Evolutionary conservation across 805 yeast species (phyloP).

Genomic region (Blastobotrys terrestris): DNA sequence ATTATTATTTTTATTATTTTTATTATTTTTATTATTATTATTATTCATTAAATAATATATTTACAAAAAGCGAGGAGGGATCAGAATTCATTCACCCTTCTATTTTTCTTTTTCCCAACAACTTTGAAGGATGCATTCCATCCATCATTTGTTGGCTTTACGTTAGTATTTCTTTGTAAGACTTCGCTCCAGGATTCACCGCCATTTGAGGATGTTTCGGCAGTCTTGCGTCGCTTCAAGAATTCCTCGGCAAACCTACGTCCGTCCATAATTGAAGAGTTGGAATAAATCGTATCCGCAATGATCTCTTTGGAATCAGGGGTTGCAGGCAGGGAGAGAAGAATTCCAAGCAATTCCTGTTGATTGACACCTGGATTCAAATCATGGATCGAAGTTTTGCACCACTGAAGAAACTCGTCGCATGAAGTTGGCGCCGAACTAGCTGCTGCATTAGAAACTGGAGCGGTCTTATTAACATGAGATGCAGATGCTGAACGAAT

Average conservation of each 20-base stretch:
- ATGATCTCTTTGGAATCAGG: conserved; percentile 76
- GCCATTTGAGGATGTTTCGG: conserved; percentile 40
- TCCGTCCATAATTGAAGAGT: conserved; percentile 88
- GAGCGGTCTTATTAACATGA: conserved; percentile 8
- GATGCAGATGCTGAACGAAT: conserved; percentile 7
- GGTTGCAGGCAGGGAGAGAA: conserved; percentile 73
- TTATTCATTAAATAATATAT: conserved; percentile 1
- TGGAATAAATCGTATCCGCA: conserved; percentile 85
- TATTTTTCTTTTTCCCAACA: conserved; percentile 54
- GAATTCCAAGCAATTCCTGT: conserved; percentile 72
- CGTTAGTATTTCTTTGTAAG: conserved; percentile 35
- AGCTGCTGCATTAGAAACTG: conserved; percentile 8
- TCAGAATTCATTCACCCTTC: conserved; percentile 11
- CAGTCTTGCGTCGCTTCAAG: conserved; percentile 64
- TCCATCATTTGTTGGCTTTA: conserved; percentile 26
- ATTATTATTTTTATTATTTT: background rate
- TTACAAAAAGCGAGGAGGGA: background rate
- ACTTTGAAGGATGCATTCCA: conserved; percentile 50
- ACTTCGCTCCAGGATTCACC: conserved; percentile 70
- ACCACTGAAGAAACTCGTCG: conserved; percentile 38
- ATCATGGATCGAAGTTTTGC: conserved; percentile 34
- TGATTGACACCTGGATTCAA: conserved; percentile 70
- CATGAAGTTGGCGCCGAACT: conserved; percentile 20
- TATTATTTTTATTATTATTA: too few species aligned
- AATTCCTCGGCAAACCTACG: conserved; percentile 91